Evolutionary conservation across 805 yeast species (phyloP), one percentile per base, ranked within the genome.

Genomic region (Ogataea neopini): DNA sequence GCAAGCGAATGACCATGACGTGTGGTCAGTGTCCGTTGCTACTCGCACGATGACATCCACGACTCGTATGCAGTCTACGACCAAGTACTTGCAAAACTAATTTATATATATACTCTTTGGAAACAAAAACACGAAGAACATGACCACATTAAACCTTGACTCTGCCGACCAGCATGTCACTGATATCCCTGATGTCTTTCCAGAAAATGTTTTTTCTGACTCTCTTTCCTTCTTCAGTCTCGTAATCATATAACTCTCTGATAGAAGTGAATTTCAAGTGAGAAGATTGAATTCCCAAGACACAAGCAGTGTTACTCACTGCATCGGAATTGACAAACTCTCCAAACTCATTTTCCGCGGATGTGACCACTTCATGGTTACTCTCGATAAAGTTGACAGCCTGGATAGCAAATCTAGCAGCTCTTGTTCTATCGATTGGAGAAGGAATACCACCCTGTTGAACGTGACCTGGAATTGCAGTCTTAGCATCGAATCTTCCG

Each of bases 131-230:
- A 17, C 8, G n/a, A 18, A 20, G 18, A 34, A 33, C 14, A 35
- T 29, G 20, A 36, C 13, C 13, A 22, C 41, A 37, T 42, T 49
- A 43, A n/a, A 53, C 44, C 23, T 54, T 61, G 11, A 64, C 75
- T 68, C 95, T 81, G 33, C 92, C 94, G 34, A 86, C 96, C 65
- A 92, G 73, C 69, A 83, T 84, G 71, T 90, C 96, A 48, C 92
- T 87, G 63, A 88, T 79, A 42, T 83, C 85, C 62, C 95, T 78
- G 43, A 84, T 72, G 25, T 74, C 74, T 41, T 76, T 73, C 99
- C 99, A 94, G 69, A 86, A 89, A 42, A 90, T 84, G 48, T 74
- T 71, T 74, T 88, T 90, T 59, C 98, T 96, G 80, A 94, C 84
- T 75, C 99, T 85, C 67, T 74, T 80, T 18, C 70, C 74, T 30